A percentile compares a stretch with the other conserved stretches of the same genome.
phyloP scores from a whole-genome alignment of 805 yeast species.

The Zygosaccharomyces pseudorouxii region DNA sequence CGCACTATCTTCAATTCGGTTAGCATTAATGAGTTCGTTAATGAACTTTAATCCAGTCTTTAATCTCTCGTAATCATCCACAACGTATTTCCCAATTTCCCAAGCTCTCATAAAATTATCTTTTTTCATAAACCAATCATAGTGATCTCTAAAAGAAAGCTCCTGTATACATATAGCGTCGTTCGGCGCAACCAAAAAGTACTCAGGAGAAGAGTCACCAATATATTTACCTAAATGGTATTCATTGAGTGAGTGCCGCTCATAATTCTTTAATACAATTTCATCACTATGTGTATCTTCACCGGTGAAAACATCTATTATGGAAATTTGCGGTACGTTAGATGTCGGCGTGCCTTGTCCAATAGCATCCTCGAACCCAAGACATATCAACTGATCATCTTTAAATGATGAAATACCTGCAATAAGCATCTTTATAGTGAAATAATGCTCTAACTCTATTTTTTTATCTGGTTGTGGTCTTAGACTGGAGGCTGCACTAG shows the following conservation, averaged over 20 bases:
- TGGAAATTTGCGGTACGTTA: conserved; percentile 67
- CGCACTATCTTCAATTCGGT: conserved; percentile 55
- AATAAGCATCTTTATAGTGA: conserved; percentile 47
- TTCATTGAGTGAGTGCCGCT: conserved; percentile 71
- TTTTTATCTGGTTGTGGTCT: conserved; percentile 41
- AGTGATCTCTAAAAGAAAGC: conserved; percentile 62
- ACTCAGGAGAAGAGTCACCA: conserved; percentile 37
- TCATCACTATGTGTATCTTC: conserved; percentile 78
- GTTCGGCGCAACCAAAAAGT: conserved; percentile 70
- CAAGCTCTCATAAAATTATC: conserved; percentile 65
- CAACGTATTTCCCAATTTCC: conserved; percentile 61
- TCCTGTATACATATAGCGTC: conserved; percentile 78
- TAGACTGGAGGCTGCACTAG: conserved; percentile 45
- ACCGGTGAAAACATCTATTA: conserved; percentile 60
- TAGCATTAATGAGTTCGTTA: conserved; percentile 39
- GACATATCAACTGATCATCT: conserved; percentile 57
- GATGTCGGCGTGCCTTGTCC: conserved; percentile 42
- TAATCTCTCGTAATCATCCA: conserved; percentile 47
- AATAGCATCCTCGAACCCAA: conserved; percentile 23
- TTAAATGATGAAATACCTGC: conserved; percentile 76
- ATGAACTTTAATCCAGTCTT: conserved; percentile 55
- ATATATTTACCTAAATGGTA: conserved; percentile 58
- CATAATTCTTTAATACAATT: conserved; percentile 54
- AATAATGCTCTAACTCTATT: conserved; percentile 36
- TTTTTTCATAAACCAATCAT: conserved; percentile 63